Evolutionary conservation across 768 basidiomycete genomes (phyloP), one percentile per base, ranked within the genome.

Genomic region (Jaapia argillacea): DNA sequence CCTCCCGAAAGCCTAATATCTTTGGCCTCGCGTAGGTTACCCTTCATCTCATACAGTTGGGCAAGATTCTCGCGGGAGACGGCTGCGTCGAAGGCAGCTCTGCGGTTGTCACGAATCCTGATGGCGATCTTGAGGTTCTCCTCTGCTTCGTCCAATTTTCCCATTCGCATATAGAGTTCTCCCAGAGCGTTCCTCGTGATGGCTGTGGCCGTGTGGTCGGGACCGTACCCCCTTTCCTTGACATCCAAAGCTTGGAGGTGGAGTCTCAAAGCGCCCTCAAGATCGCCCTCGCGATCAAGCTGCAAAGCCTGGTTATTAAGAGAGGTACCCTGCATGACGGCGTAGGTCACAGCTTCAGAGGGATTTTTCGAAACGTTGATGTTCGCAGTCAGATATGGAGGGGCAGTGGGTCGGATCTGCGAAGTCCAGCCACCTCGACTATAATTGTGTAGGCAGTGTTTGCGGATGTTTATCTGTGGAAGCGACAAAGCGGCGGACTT

Each of bases 51-150:
- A 24, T 60, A 58, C 13, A 67, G 50, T 38, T 56, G 50, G 1
- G 56, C 68, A 12, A 67, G 53, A 43, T 65, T 67, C 46, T 69
- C 66, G 14, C 63, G 49, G 31, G 64, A 59, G 4, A 59, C 60
- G 3, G 64, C 65, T 2, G 56, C 58, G 46, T 68, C 66, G 22
- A 60, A 55, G 13, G 52, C 42, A 16, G 52, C 45, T 2, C 56
- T 56, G 6, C 14, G 24, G 22, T 28, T 48, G 16, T 48, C 51
- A 42, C 65, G 53, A 13, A 67, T 51, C 3, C 41, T 26, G 20
- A 63, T 25, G 5, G 63, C 65, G 44, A 60, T 56, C 22, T 50
- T 51, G 10, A 68, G 52, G 42, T 66, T 58, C 3, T 53, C 55
- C 50, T 68, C 64, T 0, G 69, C 66, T 5, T 67, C 60, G 40